Evolutionary conservation across 169 alveolate species (phyloP).

Genomic region (Haemoproteus tartakovskyi): DNA sequence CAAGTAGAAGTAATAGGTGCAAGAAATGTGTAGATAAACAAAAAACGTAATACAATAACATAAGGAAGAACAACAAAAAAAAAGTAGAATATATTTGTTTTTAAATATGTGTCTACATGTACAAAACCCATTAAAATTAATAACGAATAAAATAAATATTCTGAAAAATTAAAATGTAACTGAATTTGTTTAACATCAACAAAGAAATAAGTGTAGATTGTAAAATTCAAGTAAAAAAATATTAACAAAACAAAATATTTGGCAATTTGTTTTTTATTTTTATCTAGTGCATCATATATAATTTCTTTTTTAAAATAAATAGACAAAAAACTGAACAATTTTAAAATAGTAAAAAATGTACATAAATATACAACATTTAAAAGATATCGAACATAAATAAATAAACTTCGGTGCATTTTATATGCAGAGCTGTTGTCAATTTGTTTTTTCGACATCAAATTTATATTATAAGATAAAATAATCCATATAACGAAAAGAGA

Average conservation of each 20-base stretch:
- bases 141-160: conserved; percentile 30
- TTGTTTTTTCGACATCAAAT: too few relatives aligned
- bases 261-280: conserved; percentile 25
- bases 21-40: conserved; percentile 28
- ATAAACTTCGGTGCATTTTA: too few relatives aligned
- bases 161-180: too few relatives aligned
- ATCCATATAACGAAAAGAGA: conserved; percentile 19
- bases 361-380: conserved; percentile 23
- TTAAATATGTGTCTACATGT: conserved; percentile 33
- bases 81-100: conserved; percentile 26
- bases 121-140: conserved; percentile 36
- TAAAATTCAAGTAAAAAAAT: conserved; percentile 41
- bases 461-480: conserved; percentile 7
- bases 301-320: conserved; percentile 27
- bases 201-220: conserved; percentile 41
- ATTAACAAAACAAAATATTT: conserved; percentile 12
- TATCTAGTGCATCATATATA: conserved; percentile 33
- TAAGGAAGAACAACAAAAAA: conserved; percentile 38
- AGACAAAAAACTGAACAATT: conserved; percentile 28
- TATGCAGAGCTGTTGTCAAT: too few relatives aligned
- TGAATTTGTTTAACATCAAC: too few relatives aligned
- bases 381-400: too few relatives aligned
- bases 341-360: conserved; percentile 23
- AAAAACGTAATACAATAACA: conserved; percentile 43
- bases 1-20: conserved; percentile 50